Evolutionary conservation across 208 protist species (phyloP).

Genomic region (Leishmania guyanensis): DNA sequence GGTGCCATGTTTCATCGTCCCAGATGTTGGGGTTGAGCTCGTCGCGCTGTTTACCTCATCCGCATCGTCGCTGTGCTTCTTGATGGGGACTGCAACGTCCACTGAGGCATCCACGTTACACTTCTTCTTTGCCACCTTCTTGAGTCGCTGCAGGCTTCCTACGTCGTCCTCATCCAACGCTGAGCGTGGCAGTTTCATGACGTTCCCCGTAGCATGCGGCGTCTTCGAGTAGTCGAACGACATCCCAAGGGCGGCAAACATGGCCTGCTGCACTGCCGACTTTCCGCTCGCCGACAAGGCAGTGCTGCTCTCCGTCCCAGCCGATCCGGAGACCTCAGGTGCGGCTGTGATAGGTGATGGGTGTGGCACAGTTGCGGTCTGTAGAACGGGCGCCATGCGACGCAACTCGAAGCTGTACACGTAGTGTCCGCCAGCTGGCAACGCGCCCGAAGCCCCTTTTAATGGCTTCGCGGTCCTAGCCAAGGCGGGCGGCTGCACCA

Average conservation of each 20-base stretch:
- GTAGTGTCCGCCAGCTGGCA: constrained; percentile 8
- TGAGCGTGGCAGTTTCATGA: constrained; percentile 20
- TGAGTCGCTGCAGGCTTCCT: constrained; percentile 37
- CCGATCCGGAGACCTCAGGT: neutral
- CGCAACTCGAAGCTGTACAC: constrained; percentile 92
- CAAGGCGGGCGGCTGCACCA: neutral
- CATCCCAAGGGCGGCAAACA: constrained; percentile 47
- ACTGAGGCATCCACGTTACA: constrained; percentile 15
- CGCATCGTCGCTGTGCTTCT: neutral
- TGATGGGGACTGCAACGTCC: neutral
- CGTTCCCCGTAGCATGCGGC: constrained; percentile 16
- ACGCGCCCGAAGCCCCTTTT: neutral
- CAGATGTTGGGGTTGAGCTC: neutral
- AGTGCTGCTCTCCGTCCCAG: neutral
- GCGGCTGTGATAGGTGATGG: neutral
- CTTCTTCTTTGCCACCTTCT: constrained; percentile 47
- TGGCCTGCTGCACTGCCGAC: constrained; percentile 22
- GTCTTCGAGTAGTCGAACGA: constrained; percentile 53
- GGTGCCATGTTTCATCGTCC: constrained; percentile 6
- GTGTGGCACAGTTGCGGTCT: neutral
- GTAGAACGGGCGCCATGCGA: constrained; percentile 78
- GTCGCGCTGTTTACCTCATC: neutral
- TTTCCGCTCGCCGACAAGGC: neutral
- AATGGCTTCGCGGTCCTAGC: neutral
- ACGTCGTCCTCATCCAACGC: constrained; percentile 48